Conservation (phyloP, 2,329 filamentous ascomycete genomes). For the Fusarium pseudonygamai region DNA sequence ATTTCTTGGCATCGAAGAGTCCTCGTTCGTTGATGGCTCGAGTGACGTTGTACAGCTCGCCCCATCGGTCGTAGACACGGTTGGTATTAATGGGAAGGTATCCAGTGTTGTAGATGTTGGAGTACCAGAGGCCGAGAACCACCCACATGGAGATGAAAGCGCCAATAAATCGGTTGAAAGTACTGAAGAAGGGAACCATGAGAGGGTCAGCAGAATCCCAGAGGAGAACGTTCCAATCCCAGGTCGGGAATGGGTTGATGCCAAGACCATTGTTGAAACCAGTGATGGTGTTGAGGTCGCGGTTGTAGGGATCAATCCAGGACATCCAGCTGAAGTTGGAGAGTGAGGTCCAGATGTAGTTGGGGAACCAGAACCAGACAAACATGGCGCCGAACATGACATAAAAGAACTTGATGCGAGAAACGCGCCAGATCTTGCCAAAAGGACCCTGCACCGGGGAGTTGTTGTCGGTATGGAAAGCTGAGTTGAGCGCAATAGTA, state of each 20-base stretch:
- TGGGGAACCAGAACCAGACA: conserved; percentile 67
- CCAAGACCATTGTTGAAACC: conserved; percentile 58
- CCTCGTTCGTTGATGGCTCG: conserved; percentile 53
- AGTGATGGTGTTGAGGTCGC: conserved; percentile 53
- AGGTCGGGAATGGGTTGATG: conserved; percentile 57
- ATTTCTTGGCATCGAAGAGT: conserved; percentile 57
- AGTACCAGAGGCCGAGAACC: conserved; percentile 66
- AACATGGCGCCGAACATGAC: conserved; percentile 63
- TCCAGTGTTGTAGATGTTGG: conserved; percentile 64
- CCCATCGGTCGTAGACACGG: conserved; percentile 60
- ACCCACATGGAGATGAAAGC: conserved; percentile 65
- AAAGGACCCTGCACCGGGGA: conserved; percentile 54
- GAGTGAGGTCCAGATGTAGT: conserved; percentile 62
- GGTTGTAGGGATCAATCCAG: conserved; percentile 62
- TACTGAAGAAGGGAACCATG: conserved; percentile 65
- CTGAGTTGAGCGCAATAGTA: conserved; percentile 63
- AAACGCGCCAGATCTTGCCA: conserved; percentile 56
- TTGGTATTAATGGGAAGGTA: conserved; percentile 65
- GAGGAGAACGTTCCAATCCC: conserved; percentile 59
- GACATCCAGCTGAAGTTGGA: conserved; percentile 66
- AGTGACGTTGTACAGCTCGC: conserved; percentile 57
- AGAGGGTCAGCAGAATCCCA: conserved; percentile 56
- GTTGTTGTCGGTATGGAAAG: conserved; percentile 60
- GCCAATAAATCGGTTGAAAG: conserved; percentile 69
- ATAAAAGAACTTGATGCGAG: conserved; percentile 62